A percentile compares a stretch with the other conserved stretches of the same genome.
phyloP scores from a whole-genome alignment of 2,329 filamentous ascomycete genomes.

The Decorospora gaudefroyi region DNA sequence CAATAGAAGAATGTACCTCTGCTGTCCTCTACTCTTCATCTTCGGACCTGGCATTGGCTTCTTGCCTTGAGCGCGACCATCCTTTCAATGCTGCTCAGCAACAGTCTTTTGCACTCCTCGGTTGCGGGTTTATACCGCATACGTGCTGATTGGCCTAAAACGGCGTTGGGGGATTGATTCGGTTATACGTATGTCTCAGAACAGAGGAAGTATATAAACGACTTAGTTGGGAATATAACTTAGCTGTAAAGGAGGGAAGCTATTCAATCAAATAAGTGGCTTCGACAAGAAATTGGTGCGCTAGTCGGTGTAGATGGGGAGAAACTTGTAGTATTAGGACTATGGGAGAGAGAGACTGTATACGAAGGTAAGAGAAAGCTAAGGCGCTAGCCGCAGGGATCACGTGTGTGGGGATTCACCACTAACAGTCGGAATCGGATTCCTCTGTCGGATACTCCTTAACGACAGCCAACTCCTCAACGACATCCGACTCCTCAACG shows the following conservation, averaged over 20 bases:
- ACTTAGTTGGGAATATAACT: neutral
- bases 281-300: neutral
- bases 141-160: neutral
- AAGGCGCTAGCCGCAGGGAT: neutral
- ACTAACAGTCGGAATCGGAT: neutral
- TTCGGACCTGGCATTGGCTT: neutral
- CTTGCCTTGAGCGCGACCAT: neutral
- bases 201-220: neutral
- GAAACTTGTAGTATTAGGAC: neutral
- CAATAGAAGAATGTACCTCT: neutral
- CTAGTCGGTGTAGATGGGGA: neutral
- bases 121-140: neutral
- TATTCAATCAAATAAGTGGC: neutral
- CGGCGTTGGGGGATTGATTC: neutral
- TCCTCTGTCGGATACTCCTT: neutral
- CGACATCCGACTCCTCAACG: no score
- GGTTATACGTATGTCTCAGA: neutral
- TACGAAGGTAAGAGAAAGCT: neutral
- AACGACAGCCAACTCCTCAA: neutral
- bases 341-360: neutral
- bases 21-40: neutral
- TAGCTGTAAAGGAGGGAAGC: neutral
- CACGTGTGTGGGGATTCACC: neutral
- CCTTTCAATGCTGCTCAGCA: neutral
- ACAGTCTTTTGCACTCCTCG: neutral